These are phyloP conservation scores for Thinopyrum elongatum DNA, from an alignment of 176 grass and related monocot species.

Conservation along the genomic window DNA sequence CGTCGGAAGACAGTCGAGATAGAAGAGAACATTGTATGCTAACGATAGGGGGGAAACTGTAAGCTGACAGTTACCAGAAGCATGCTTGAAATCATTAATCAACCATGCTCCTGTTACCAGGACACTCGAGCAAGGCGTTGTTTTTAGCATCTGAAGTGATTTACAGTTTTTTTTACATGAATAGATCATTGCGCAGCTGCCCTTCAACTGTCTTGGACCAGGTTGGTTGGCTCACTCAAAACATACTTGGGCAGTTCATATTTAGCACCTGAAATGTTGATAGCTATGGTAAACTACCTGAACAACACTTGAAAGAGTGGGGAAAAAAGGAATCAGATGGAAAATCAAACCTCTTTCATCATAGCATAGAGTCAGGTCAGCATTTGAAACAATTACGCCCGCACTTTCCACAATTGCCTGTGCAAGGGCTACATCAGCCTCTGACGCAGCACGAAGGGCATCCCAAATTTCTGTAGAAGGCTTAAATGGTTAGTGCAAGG, in stretches of 20 bases:
- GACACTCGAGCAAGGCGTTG: not conserved
- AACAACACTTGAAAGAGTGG: not conserved
- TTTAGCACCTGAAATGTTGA: slow-evolving; percentile 62
- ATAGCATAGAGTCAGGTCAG: slow-evolving; percentile 70
- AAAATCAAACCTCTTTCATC: slow-evolving; percentile 61
- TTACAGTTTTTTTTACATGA: slow-evolving; percentile 53
- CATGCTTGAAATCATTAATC: slow-evolving; percentile 39
- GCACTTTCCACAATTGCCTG: slow-evolving; percentile 75
- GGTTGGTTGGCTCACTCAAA: slow-evolving; percentile 70
- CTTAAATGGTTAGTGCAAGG: slow-evolving; percentile 17
- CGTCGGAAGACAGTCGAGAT: not conserved
- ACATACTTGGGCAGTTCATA: slow-evolving; percentile 88
- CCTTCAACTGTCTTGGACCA: slow-evolving; percentile 58
- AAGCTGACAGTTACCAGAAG: slow-evolving; percentile 20
- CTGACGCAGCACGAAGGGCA: slow-evolving; percentile 63
- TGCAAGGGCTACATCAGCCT: slow-evolving; percentile 58
- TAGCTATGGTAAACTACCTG: not conserved
- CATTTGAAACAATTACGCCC: slow-evolving; percentile 64
- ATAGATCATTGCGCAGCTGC: slow-evolving; percentile 15
- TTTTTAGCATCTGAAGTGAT: slow-evolving; percentile 42
- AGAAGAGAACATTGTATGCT: slow-evolving; percentile 20
- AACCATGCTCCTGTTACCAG: slow-evolving; percentile 26
- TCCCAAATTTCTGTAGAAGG: slow-evolving; percentile 70
- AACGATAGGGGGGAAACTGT: slow-evolving; percentile 1
- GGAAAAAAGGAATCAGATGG: not conserved